Conservation (phyloP, 257 asterid species). For the Solanum chmielewskii region DNA sequence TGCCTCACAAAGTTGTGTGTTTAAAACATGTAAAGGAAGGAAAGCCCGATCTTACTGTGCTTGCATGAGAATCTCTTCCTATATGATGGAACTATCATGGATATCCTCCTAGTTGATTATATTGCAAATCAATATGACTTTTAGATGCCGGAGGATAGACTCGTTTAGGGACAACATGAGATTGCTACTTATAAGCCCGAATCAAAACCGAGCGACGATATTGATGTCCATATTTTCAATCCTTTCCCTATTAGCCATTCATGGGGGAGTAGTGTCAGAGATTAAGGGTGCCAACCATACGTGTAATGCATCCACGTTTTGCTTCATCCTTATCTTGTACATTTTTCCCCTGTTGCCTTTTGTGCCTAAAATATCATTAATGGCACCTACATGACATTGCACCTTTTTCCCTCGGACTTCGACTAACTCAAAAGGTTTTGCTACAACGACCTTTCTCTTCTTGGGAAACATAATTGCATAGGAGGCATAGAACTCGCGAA, state of each 20-base stretch:
- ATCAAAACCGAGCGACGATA: background rate
- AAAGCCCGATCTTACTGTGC: no score
- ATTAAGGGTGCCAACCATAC: background rate
- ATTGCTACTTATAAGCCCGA: background rate
- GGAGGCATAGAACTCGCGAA: background rate
- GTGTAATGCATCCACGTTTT: background rate
- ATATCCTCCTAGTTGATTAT: background rate
- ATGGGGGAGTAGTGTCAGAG: background rate
- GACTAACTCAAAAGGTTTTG: no score
- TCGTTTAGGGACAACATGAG: background rate
- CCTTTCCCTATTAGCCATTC: background rate
- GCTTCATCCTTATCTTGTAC: background rate
- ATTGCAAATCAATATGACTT: background rate
- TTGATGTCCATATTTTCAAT: background rate
- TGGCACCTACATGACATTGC: background rate
- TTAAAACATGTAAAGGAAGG: no score
- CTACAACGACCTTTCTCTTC: background rate
- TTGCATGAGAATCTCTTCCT: background rate
- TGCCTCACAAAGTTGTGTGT: background rate
- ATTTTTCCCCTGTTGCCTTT: background rate
- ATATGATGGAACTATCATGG: background rate
- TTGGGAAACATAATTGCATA: background rate
- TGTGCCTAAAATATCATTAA: background rate
- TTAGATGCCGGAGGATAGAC: background rate
- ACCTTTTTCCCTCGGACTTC: background rate